Conservation (phyloP, 805 yeast species). For the Sugiyamaella qingdaonensis region DNA sequence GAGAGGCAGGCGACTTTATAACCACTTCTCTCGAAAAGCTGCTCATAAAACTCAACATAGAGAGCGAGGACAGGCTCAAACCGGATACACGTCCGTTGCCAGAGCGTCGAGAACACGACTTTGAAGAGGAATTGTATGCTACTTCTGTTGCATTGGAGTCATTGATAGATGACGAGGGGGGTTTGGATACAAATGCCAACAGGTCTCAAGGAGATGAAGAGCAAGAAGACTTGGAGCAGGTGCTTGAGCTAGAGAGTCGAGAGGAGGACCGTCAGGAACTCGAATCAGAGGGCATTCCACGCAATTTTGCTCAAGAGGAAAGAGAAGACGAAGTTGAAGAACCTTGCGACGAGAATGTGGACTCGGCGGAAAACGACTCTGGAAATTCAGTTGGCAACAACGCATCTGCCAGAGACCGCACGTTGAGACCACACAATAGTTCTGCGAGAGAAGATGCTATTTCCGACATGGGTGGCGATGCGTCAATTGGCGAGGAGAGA, state of each 20-base stretch:
- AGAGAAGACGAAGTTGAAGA: not conserved
- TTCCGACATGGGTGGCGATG: not conserved
- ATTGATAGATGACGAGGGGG: not conserved
- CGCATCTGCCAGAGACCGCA: not conserved
- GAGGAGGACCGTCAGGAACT: not conserved
- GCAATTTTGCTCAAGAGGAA: not conserved
- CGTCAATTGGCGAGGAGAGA: not conserved
- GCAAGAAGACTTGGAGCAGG: not conserved
- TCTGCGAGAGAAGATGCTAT: not conserved
- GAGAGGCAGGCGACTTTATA: not conserved
- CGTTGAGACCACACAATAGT: not conserved
- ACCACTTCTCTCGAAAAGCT: not conserved
- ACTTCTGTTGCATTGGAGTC: not conserved
- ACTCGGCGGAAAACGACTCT: not conserved
- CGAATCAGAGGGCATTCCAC: not conserved
- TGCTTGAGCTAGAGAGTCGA: not conserved
- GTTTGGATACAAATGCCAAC: not conserved
- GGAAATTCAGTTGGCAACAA: not conserved
- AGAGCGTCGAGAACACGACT: not conserved
- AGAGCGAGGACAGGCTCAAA: not conserved
- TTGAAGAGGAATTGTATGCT: conserved; percentile 1
- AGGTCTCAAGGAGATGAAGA: not conserved
- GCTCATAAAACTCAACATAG: not conserved
- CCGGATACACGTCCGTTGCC: not conserved
- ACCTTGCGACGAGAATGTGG: not conserved